These are phyloP conservation scores for Malassezia arunalokei DNA, from an alignment of 1,284 basidiomycete genomes.

Conservation along the genomic window DNA sequence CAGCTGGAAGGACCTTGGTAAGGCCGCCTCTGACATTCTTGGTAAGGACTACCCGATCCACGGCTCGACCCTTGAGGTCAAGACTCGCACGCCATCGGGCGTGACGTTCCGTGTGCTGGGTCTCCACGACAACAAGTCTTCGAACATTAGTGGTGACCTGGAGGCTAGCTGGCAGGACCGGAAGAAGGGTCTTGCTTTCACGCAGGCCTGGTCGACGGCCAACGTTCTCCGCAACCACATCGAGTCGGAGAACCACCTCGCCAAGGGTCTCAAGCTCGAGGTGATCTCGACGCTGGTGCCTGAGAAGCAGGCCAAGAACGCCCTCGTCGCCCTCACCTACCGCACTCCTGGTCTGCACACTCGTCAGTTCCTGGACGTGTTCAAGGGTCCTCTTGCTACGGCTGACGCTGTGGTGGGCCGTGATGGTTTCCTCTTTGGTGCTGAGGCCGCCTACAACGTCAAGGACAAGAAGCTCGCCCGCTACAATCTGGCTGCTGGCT, in stretches of 20 bases:
- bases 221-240: slow-evolving; percentile 79
- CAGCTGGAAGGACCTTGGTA: slow-evolving; percentile 51
- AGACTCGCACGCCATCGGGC: slow-evolving; percentile 72
- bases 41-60: slow-evolving; percentile 83
- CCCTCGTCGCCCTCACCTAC: slow-evolving; percentile 70
- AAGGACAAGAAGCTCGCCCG: slow-evolving; percentile 80
- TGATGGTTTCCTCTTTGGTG: slow-evolving; percentile 93
- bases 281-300: slow-evolving; percentile 72
- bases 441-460: slow-evolving; percentile 91
- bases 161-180: slow-evolving; percentile 45
- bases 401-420: slow-evolving; percentile 78
- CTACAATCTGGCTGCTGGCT: slow-evolving; percentile 84
- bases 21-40: slow-evolving; percentile 84
- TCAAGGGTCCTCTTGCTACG: slow-evolving; percentile 97
- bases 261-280: slow-evolving; percentile 91
- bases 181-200: slow-evolving; percentile 44
- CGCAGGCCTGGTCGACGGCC: slow-evolving; percentile 64
- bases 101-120: slow-evolving; percentile 48
- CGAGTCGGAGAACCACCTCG: slow-evolving; percentile 95
- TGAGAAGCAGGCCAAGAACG: slow-evolving; percentile 58
- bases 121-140: slow-evolving; percentile 42
- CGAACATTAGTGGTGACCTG: slow-evolving; percentile 44
- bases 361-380: slow-evolving; percentile 78
- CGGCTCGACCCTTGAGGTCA: slow-evolving; percentile 58
- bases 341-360: slow-evolving; percentile 94